Base-by-base conservation (phyloP, 116 monocot species). In the Phalaenopsis hybrid region DNA sequence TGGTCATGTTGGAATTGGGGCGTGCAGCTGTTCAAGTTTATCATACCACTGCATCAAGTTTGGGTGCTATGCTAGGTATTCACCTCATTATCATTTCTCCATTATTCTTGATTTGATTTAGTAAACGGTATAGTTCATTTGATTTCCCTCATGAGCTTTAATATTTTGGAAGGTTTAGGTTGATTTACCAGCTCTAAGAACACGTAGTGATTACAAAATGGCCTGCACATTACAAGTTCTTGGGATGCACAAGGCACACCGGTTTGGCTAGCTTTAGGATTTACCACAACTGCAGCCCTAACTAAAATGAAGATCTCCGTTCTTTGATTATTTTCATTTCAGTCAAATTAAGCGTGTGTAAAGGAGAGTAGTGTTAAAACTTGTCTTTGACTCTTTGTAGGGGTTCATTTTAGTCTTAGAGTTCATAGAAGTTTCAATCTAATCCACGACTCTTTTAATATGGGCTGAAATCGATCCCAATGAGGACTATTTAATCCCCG, bases 11-110 rank as follows among this genome's bases (percentile, higher is more conserved):
- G 33, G 44, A 46, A 76, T 75, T 43, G 83, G 17, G 55, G 23
- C 44, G 79, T 31, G 79, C 57, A 83, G 82, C 52, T 81, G 72
- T 63, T 80, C 77, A 41, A 90, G 81, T 81, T 83, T 95, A 81
- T 86, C 83, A 50, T 88, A 84, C 76, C 93, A 99, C 45, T 99
- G 93, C 86, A 77, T 79, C 68, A 90, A 80, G 74, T 95, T 99
- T 87, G 95, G 93, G 20, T 57, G 67, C 55, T 90, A 92, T 91
- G 86, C 85, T 44, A 99, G 95, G 99, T 99, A 80, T 44, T 75
- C 28, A 70, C 8, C 31, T 68, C 77, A 77, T 45, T n/a, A 46
- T 46, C 75, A 75, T 75, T 46, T 5, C 18, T 44, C 45, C 46
- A 46, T 7, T 75, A 8, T 21, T 45, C 21, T 75, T 75, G 45